A percentile compares a stretch with the other conserved stretches of the same genome.
These are phyloP conservation scores for Hylodesmum podocarpum DNA, from an alignment of 306 rosid species.

Conservation along the genomic window DNA sequence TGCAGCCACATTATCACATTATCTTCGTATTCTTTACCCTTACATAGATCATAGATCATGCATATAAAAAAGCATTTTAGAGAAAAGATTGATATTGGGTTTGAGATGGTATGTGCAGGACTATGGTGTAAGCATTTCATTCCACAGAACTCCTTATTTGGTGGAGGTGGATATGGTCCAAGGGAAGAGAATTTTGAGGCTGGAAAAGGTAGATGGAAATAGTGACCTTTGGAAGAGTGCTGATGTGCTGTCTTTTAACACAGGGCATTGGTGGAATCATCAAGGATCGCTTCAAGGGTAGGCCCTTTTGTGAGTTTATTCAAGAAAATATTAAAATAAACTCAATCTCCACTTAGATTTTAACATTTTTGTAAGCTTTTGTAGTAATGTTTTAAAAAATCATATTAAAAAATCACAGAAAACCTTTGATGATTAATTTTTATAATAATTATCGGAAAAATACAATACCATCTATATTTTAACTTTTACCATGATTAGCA, in stretches of 20 bases:
- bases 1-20: conserved; percentile 31
- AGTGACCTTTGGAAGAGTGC: conserved; percentile 57
- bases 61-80: conserved; percentile 18
- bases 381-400: too few relatives aligned
- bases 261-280: conserved; percentile 94
- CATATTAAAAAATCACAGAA: too few relatives aligned
- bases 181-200: conserved; percentile 66
- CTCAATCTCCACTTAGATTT: too few relatives aligned
- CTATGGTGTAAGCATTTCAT: conserved; percentile 61
- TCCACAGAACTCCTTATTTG: conserved; percentile 70
- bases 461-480: too few relatives aligned
- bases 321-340: background rate
- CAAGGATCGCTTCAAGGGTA: conserved; percentile 76
- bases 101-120: conserved; percentile 57
- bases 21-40: conserved; percentile 19
- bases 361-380: too few relatives aligned
- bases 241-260: conserved; percentile 73
- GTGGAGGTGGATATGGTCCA: conserved; percentile 62
- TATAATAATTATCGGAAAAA: too few relatives aligned
- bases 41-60: conserved; percentile 26
- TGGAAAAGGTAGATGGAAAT: conserved; percentile 59
- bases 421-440: too few relatives aligned
- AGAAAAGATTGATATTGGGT: conserved; percentile 17
- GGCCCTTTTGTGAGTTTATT: conserved; percentile 15
- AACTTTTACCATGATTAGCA: too few relatives aligned